Evolutionary conservation across 768 basidiomycete genomes (phyloP).

Genomic region (Multifurca ochricompacta): DNA sequence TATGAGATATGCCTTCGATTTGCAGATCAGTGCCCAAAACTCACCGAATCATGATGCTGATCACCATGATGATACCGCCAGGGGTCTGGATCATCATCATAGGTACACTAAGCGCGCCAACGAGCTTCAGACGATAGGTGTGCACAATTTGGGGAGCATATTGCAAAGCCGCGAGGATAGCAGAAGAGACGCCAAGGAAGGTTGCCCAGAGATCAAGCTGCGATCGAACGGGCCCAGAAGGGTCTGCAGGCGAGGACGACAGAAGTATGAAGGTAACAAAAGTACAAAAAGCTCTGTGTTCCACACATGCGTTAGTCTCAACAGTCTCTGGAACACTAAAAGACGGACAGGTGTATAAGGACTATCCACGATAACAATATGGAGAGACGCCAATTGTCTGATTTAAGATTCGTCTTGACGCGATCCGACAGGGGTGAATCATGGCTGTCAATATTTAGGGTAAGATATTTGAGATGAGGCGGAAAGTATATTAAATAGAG

Average conservation of each 20-base stretch:
- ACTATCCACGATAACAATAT: conserved; percentile 67
- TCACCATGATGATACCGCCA: conserved; percentile 80
- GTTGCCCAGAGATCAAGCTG: conserved; percentile 62
- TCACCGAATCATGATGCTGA: conserved; percentile 66
- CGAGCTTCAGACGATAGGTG: conserved; percentile 71
- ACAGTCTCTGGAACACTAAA: background rate
- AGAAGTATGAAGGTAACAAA: conserved; percentile 60
- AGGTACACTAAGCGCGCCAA: conserved; percentile 88
- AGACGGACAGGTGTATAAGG: conserved; percentile 63
- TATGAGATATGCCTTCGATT: background rate
- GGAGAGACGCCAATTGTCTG: conserved; percentile 71
- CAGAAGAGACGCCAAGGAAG: conserved; percentile 77
- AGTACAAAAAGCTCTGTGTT: conserved; percentile 42
- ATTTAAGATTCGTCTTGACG: conserved; percentile 45
- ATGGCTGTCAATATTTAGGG: conserved; percentile 35
- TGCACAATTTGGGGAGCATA: conserved; percentile 82
- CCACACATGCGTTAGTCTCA: conserved; percentile 11
- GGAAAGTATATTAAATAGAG: conserved; percentile 94
- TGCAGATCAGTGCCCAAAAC: conserved; percentile 19
- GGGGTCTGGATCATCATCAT: conserved; percentile 97
- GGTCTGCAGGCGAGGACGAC: conserved; percentile 33
- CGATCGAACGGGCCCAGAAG: conserved; percentile 31
- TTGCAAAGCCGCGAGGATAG: conserved; percentile 71
- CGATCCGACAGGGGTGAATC: conserved; percentile 36
- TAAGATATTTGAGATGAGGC: conserved; percentile 63